A percentile compares a stretch with the other conserved stretches of the same genome.
These are phyloP conservation scores for Solanum phureja DNA, from an alignment of 257 asterid genomes.

Conservation along the genomic window DNA sequence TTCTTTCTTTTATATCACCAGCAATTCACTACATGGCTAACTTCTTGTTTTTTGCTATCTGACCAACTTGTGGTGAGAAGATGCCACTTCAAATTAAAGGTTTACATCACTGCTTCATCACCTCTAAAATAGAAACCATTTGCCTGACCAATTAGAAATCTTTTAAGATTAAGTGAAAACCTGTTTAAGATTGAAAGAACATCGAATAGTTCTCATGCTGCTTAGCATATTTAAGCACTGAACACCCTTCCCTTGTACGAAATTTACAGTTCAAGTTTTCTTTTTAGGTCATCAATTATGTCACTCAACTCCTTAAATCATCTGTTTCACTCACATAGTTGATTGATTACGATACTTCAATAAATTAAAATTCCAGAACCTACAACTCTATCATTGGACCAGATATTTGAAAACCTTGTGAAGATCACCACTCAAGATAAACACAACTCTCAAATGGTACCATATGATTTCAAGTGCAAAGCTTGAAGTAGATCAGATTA, in stretches of 20 bases:
- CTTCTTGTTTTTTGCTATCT: background rate
- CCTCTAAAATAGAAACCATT: background rate
- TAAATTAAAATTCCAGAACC: background rate
- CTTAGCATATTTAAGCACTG: background rate
- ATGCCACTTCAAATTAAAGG: background rate
- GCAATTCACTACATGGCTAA: background rate
- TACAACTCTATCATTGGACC: background rate
- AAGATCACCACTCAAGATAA: background rate
- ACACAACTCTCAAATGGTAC: background rate
- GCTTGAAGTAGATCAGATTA: background rate
- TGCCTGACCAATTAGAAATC: background rate
- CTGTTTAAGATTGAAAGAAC: background rate
- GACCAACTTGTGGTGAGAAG: background rate
- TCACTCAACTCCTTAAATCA: background rate
- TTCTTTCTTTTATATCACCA: background rate
- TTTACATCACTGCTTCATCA: background rate
- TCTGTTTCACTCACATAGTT: background rate
- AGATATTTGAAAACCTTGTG: background rate
- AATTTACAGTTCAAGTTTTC: background rate
- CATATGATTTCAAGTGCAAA: background rate
- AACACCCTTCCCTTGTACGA: background rate
- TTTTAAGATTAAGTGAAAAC: background rate
- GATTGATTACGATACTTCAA: background rate
- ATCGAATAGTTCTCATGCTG: background rate
- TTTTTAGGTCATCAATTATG: background rate